Base-by-base conservation (phyloP, 2,329 filamentous ascomycete species). In the Chalara sp. region DNA sequence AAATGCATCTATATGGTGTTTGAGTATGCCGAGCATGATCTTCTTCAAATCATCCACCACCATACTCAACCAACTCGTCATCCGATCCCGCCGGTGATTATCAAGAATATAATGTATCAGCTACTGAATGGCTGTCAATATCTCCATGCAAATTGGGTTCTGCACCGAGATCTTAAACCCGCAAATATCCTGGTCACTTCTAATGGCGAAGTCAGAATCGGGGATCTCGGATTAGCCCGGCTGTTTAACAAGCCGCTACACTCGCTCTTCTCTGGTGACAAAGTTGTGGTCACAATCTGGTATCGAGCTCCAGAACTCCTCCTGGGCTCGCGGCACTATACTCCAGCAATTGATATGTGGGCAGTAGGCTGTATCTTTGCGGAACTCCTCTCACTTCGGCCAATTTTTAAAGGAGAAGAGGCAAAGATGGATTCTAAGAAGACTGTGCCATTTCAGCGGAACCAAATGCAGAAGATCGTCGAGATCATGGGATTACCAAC, bases 1-100 rank as follows among this genome's bases (percentile, higher is more conserved):
- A 97, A 97, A 73, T 96, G 91, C 72, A 97, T 99, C 67, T 99
- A 91, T 71, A 99, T 99, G 87, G 91, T 99, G 2, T 97, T 99
- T 61, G 93, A 97, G 68, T 99, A 96, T 68, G 93, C 93, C 59
- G 93, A 99, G 70, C 93, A 99, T 68, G 93, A 99, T 68, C 73
- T 99, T 37, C 76, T 99, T 5, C 93, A 99, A 68, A 97, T 99
- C 66, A 96, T 99, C 60, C 93, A 99, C 67, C 91, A 97, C 66
- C 93, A 99, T 69, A 95, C 68, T 1, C 86, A 96, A 67, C 86
- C 91, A 52, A 84, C 89, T 31, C 80, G 91, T 30, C 88, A 93
- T 55, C 86, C 89, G 5, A 96, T 99, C 52, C 90, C 92, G 1
- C 86, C 92, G 0, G 76, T 83, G 29, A 95, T 89, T 53, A 86